A percentile compares a stretch with the other conserved stretches of the same genome.
Evolutionary conservation across 495 filamentous ascomycete species (phyloP).

Genomic region (Xylaria scruposa): DNA sequence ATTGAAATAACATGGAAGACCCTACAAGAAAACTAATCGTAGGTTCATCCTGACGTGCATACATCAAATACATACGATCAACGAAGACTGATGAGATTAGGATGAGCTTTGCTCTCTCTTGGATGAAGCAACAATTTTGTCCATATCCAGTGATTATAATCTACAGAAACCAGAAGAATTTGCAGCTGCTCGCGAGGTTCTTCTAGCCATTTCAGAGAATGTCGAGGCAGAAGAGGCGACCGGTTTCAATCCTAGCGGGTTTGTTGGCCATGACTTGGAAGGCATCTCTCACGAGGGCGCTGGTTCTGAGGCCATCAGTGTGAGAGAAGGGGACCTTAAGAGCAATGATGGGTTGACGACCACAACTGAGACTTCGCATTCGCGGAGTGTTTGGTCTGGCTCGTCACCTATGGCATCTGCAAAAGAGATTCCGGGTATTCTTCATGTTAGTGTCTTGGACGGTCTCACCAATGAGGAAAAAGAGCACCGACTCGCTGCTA

Average conservation of each 20-base stretch:
- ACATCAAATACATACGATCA: background rate
- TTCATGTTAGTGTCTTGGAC: conserved; percentile 47
- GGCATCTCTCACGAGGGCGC: conserved; percentile 29
- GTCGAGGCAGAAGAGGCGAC: conserved; percentile 70
- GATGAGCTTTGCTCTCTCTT: conserved; percentile 41
- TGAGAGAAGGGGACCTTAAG: conserved; percentile 32
- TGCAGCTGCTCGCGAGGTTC: conserved; percentile 54
- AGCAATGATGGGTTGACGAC: conserved; percentile 33
- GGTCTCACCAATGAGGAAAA: conserved; percentile 63
- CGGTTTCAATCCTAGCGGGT: conserved; percentile 81
- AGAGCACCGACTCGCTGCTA: conserved; percentile 60
- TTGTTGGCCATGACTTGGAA: conserved; percentile 47
- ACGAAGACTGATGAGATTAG: conserved; percentile 3
- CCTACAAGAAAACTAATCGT: conserved; percentile 31
- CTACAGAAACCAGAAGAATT: conserved; percentile 57
- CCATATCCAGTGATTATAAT: conserved; percentile 72
- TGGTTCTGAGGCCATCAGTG: conserved; percentile 19
- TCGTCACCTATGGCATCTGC: conserved; percentile 29
- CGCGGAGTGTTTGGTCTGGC: conserved; percentile 27
- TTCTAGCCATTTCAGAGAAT: conserved; percentile 64
- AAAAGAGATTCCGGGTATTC: conserved; percentile 17
- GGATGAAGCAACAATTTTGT: conserved; percentile 64
- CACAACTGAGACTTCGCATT: conserved; percentile 35
- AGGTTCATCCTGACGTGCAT: conserved; percentile 18
- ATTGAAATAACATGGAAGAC: conserved; percentile 29